phyloP scores from a whole-genome alignment of 306 rosid genomes.

The Quercus parvula region DNA sequence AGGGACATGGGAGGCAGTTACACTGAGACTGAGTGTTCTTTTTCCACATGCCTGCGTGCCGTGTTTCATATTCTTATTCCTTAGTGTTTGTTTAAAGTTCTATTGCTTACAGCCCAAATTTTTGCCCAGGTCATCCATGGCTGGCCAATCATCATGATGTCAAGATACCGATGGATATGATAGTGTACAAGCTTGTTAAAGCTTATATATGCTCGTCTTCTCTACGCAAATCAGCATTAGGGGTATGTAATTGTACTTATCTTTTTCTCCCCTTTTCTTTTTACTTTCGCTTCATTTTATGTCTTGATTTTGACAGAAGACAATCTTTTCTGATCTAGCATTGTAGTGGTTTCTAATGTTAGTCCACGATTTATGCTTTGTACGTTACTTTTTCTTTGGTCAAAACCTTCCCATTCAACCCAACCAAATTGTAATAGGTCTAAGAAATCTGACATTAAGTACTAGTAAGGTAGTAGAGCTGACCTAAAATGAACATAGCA shows the following conservation, averaged over 20 bases:
- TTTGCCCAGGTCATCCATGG: constrained; percentile 76
- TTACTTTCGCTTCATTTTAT: constrained; percentile 1
- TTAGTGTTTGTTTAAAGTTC: not conserved
- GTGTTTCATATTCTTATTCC: constrained; percentile 1
- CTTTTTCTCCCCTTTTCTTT: not conserved
- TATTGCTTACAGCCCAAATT: constrained; percentile 13
- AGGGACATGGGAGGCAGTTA: not conserved
- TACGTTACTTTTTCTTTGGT: not conserved
- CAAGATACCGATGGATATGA: constrained; percentile 67
- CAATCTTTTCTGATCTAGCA: not conserved
- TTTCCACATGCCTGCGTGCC: not conserved
- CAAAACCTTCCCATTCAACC: not conserved
- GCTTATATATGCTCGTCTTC: constrained; percentile 67
- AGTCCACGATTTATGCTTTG: not conserved
- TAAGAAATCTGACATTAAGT: not conserved
- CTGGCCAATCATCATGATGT: constrained; percentile 43
- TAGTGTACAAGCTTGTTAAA: constrained; percentile 61
- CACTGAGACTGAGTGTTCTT: constrained; percentile 16
- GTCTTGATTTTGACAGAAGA: not conserved
- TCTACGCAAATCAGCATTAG: constrained; percentile 72
- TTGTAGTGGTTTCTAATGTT: not conserved
- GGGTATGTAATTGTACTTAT: constrained; percentile 39
- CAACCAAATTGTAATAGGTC: not conserved
- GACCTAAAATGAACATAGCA: not conserved
- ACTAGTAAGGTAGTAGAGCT: not conserved